Evolutionary conservation across 2,329 filamentous ascomycete genomes (phyloP), one percentile per base, ranked within the genome.

Genomic region (Byssothecium circinans): DNA sequence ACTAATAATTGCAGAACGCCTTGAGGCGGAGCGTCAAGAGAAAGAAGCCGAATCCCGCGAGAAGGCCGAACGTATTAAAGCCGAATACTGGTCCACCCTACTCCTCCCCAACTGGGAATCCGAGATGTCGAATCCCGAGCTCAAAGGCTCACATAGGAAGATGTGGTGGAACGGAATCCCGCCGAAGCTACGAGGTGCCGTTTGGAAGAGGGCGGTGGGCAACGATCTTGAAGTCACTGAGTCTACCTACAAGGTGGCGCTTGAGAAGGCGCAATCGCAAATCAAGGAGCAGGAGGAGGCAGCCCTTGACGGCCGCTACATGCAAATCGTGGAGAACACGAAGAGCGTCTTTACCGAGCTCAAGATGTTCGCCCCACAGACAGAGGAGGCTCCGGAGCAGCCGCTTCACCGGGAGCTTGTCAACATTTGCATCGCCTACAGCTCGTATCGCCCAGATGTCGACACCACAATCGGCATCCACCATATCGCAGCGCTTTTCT

Each of bases 81-180:
- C 74, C 34, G 75, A 78, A 41, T 82, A 89, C 18, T 94, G 89
- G 89, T 87, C 91, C 58, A 80, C 85, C 20, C 82, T 89, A 41
- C 82, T 94, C 12, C 73, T 94, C 8, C 87, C 87, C 0, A 84
- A 89, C 42, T 94, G 88, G 88, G 81, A 82, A 39, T 78, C 80
- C 1, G 85, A 86, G n/a, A 78, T 89, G 32, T 77, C 80, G 4
- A 57, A 59, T 12, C 53, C 61, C 0, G 60, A 61, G 15, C 56
- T 60, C 18, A 62, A 60, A 37, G 58, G 58, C 12, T 54, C 62
- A 15, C 64, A 69, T 43, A 79, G 87, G 29, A 87, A 91, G 60
- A 76, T 94, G 37, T 94, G 88, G 87, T 94, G 89, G 89, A 81
- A 83, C 49, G 89, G 89, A 5, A 79, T 94, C 23, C 83, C 88